A percentile compares a stretch with the other conserved stretches of the same genome.
Conservation (phyloP, 2,329 filamentous ascomycete species). For the Sphaerostilbella broomeana region DNA sequence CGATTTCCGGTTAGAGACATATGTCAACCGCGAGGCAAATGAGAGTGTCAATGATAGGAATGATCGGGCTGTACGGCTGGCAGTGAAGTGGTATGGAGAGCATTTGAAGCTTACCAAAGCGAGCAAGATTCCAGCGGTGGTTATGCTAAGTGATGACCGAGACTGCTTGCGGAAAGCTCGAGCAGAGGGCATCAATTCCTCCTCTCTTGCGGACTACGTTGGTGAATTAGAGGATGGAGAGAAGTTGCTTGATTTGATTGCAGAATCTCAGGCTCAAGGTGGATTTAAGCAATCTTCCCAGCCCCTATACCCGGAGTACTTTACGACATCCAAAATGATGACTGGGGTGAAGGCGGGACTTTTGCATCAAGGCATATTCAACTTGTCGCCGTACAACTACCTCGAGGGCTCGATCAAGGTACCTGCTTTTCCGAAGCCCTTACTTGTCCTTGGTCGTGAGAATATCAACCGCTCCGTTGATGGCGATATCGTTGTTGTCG, state of each 20-base stretch:
- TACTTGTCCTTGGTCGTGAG: conserved; percentile 84
- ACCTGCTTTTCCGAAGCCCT: conserved; percentile 78
- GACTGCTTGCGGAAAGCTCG: conserved; percentile 80
- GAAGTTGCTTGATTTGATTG: conserved; percentile 87
- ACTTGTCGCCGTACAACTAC: conserved; percentile 96
- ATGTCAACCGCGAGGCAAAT: conserved; percentile 64
- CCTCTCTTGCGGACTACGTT: conserved; percentile 72
- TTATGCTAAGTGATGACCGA: conserved; percentile 91
- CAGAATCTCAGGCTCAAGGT: conserved; percentile 64
- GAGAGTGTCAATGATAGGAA: conserved; percentile 97
- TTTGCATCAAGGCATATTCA: conserved; percentile 91
- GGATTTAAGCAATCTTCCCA: conserved; percentile 56
- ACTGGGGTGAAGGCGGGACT: conserved; percentile 85
- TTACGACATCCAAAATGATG: conserved; percentile 83
- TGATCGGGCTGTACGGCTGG: conserved; percentile 79
- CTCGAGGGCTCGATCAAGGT: conserved; percentile 89
- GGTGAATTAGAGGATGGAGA: conserved; percentile 75
- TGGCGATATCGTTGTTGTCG: conserved; percentile 87
- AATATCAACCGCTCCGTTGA: conserved; percentile 94
- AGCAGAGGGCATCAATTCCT: conserved; percentile 63
- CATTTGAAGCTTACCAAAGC: conserved; percentile 64
- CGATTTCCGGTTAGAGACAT: conserved; percentile 90
- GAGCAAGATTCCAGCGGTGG: conserved; percentile 63
- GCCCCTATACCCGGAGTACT: conserved; percentile 84
- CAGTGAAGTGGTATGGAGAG: conserved; percentile 83